Base-by-base conservation (phyloP, 23 red algal species). In the Chondrus crispus region DNA sequence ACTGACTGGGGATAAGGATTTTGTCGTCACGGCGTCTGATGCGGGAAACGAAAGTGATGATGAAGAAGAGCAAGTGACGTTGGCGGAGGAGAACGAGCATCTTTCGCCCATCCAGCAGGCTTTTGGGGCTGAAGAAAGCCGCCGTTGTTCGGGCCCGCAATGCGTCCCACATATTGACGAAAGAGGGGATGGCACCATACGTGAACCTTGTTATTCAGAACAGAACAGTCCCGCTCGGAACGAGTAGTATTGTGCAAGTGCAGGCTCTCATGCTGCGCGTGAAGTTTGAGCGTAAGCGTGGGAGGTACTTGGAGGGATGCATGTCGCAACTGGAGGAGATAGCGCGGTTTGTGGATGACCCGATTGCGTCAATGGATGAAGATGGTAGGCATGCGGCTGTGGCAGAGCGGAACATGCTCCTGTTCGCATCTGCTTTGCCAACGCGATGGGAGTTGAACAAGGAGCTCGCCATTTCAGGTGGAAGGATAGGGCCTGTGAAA, bases 281-380 rank as follows among this genome's bases (percentile, higher is more conserved):
- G 33, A 38, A 50, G n/a, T 60, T 90, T 43, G 94, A 96, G 75
- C 41, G 63, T 32, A 86, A 94, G 19, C 88, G 87, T 19, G 96
- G 93, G 36, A 91, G 93, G 16, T 96, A 83, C 87, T 68, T 92
- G 33, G 97, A 98, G 83, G 41, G 97, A 8, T 77, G 43, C 49
- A 88, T 98, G 91, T 26, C 81, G 12, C 97, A 98, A 58, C 93
- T 94, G 93, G 97, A 95, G 91, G 89, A 68, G 51, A 55, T 98
- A 26, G 85, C 36, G 28, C 69, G 88, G 41, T 98, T 95, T 95
- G 72, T 92, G 24, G 78, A 76, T 52, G 60, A 89, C 53, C 39
- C 46, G 5, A 60, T 91, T 47, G 66, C 71, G 30, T 30, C 4
- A 33, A 14, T 75, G 3, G 74, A 66, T 13, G 26, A 22, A 6